Base-by-base conservation (phyloP, 2,329 filamentous ascomycete genomes). In the Zymoseptoria pseudotritici region DNA sequence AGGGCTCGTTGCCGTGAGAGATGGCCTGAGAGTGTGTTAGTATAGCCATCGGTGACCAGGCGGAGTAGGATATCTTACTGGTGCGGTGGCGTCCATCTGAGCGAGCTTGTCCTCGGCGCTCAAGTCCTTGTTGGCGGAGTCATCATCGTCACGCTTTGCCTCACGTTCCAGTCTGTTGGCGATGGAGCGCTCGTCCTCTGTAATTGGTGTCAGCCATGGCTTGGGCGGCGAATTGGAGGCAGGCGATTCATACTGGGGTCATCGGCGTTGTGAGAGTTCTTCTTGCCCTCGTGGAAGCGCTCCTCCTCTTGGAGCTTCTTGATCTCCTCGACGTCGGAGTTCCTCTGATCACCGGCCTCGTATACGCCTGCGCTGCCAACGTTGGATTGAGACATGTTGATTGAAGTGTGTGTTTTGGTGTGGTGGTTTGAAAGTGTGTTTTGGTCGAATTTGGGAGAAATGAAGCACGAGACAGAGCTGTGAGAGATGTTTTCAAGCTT, bases 331-430 rank as follows among this genome's bases (percentile, higher is more conserved):
- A 70, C 57, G 63, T 83, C 82, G 63, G 76, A 72, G 73, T 85
- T 90, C 69, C 83, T 82, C 80, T 74, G 89, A 76, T 94, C 89
- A 60, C 86, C 87, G 59, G 82, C 86, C 77, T 92, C 88, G 77
- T 94, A 92, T 72, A 90, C 77, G 62, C 76, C 73, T 64, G 76
- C 69, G 73, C 78, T 81, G 67, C 89, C 90, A 71, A 93, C 88
- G 71, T 80, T 87, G 60, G 87, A 89, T 57, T 54, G 57, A 42
- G 52, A 59, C 59, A 21, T 57, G 57, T 50, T 56, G 50, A 50
- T 56, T 56, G 21, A 53, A 11, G 54, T 21, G 50, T 51, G 20
- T 24, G 52, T 53, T 8, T 24, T 31, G 52, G 2, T 24, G 2
- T 5, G 13, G 13, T 19, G 22, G 2, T 53, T 29, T 24, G 17